Percentiles rank a stretch among this genome's conserved stretches.
Evolutionary conservation across 345 rosid species (phyloP).

Genomic region (Eucalyptus pauciflora): DNA sequence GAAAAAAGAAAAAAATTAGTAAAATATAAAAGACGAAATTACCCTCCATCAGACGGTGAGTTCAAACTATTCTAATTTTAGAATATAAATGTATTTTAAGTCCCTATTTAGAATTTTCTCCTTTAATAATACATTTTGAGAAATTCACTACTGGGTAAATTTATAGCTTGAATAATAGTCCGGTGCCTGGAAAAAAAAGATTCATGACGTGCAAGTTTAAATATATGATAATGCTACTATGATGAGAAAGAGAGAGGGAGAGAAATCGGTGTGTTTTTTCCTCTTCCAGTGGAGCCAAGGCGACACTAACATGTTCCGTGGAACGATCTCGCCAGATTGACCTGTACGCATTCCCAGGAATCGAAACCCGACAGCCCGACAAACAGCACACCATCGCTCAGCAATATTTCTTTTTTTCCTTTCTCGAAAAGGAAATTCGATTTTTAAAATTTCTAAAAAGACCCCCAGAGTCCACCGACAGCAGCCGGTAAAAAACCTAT

Average conservation of each 20-base stretch:
- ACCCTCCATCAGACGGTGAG: too few relatives aligned
- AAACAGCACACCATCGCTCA: neutral
- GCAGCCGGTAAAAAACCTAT: constrained; percentile 2
- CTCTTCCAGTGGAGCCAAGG: neutral
- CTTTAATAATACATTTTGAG: too few relatives aligned
- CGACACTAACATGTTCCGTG: neutral
- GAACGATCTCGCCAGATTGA: constrained; percentile 1
- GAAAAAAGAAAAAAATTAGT: too few relatives aligned
- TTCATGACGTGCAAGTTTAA: neutral
- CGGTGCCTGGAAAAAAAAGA: neutral
- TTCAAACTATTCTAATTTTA: too few relatives aligned
- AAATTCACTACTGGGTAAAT: neutral
- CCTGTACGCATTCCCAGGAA: constrained; percentile 4
- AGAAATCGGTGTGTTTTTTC: neutral
- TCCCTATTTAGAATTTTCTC: too few relatives aligned
- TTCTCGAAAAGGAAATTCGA: neutral
- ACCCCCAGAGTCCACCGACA: constrained; percentile 27
- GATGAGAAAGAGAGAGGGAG: neutral
- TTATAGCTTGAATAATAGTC: neutral
- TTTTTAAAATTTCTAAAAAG: neutral
- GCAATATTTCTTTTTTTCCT: neutral
- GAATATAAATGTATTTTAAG: too few relatives aligned
- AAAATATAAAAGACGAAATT: too few relatives aligned
- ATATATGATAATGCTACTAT: neutral
- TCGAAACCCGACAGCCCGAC: constrained; percentile 29